Percentiles rank a stretch among this genome's conserved stretches.
phyloP scores from a whole-genome alignment of 306 rosid species.

The Cicer bijugum region DNA sequence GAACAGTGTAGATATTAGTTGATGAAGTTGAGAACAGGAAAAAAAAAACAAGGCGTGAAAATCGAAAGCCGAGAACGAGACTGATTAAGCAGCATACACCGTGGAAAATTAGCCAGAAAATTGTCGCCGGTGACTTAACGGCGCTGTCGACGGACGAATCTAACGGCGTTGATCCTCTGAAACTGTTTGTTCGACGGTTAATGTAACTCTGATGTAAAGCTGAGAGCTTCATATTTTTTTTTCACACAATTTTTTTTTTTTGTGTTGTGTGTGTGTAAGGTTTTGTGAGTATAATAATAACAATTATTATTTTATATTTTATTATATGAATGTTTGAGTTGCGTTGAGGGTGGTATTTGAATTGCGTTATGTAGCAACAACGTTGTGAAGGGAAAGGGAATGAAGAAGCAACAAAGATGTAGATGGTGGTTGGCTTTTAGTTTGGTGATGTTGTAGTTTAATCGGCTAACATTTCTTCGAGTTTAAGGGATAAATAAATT shows the following conservation, averaged over 20 bases:
- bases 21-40: constrained; percentile 77
- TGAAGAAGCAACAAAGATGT: constrained; percentile 18
- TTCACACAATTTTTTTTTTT: neutral
- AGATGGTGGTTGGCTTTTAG: constrained; percentile 44
- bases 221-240: constrained; percentile 78
- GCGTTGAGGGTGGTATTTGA: constrained; percentile 11
- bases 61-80: constrained; percentile 90
- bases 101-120: constrained; percentile 88
- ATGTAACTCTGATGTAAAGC: constrained; percentile 86
- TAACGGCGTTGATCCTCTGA: constrained; percentile 67
- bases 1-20: constrained; percentile 63
- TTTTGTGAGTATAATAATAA: neutral
- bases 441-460: constrained; percentile 46
- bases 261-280: neutral
- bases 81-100: constrained; percentile 93
- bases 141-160: constrained; percentile 71
- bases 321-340: constrained; percentile 23
- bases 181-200: constrained; percentile 77
- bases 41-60: constrained; percentile 96
- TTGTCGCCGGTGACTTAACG: constrained; percentile 72
- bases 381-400: constrained; percentile 12
- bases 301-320: neutral
- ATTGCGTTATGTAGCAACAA: constrained; percentile 28
- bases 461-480: constrained; percentile 59
- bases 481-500: constrained; percentile 50